phyloP scores from a whole-genome alignment of 495 filamentous ascomycete genomes.

The Aspergillus incahuasiensis region DNA sequence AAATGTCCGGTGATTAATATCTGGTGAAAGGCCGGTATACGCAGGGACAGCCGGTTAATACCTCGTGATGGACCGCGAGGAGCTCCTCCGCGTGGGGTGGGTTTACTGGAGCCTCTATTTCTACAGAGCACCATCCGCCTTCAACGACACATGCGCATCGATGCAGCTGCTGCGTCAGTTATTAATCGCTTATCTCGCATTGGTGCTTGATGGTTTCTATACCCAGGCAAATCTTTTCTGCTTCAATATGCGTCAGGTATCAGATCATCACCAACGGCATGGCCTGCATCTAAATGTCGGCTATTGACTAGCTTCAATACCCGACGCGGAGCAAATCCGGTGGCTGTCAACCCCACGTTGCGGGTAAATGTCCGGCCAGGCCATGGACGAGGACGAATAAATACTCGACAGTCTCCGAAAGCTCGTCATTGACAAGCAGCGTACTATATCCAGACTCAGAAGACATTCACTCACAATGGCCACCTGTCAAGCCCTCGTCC shows the following conservation, averaged over 20 bases:
- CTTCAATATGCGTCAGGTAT: background rate
- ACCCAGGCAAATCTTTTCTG: too few species aligned
- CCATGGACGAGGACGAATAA: background rate
- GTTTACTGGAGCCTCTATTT: background rate
- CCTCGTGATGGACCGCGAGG: background rate
- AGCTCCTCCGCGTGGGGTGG: background rate
- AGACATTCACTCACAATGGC: slow-evolving; percentile 21
- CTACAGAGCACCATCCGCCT: background rate
- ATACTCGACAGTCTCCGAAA: background rate
- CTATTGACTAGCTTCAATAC: slow-evolving; percentile 30
- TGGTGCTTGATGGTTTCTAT: too few species aligned
- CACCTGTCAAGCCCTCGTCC: slow-evolving; percentile 55
- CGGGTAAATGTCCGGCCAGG: slow-evolving; percentile 4
- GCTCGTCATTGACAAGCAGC: background rate
- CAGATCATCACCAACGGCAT: background rate
- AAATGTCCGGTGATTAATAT: background rate
- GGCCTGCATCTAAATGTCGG: slow-evolving; percentile 18
- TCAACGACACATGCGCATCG: background rate
- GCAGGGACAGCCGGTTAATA: background rate
- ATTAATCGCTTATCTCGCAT: background rate
- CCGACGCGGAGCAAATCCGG: slow-evolving; percentile 37
- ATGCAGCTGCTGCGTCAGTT: background rate
- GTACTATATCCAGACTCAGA: background rate
- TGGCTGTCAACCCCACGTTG: slow-evolving; percentile 16
- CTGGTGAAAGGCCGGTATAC: background rate